A percentile compares a stretch with the other conserved stretches of the same genome.
Evolutionary conservation across 2,329 filamentous ascomycete genomes (phyloP).

Genomic region (Colletotrichum endophyticum): DNA sequence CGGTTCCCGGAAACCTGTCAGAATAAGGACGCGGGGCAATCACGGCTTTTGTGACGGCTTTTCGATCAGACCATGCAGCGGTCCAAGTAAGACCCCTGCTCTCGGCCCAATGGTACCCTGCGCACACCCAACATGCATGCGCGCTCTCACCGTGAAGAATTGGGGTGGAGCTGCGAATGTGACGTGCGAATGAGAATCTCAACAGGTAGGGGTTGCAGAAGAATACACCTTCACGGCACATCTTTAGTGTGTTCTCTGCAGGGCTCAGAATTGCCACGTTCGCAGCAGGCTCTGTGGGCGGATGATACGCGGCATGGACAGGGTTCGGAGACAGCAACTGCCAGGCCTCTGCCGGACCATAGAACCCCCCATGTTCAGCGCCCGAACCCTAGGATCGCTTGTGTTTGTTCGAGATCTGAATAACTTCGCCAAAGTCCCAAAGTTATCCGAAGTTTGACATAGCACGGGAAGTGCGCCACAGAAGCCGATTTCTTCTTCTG

Average conservation of each 20-base stretch:
- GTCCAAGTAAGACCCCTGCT: background rate
- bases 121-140: background rate
- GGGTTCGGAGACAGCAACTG: background rate
- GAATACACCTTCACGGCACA: background rate
- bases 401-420: background rate
- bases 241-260: background rate
- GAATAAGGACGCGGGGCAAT: background rate
- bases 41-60: background rate
- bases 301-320: background rate
- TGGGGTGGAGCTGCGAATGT: background rate
- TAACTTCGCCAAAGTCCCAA: background rate
- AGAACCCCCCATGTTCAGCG: background rate
- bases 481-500: background rate
- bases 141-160: background rate
- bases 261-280: background rate
- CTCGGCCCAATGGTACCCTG: background rate
- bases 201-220: background rate
- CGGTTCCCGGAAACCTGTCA: background rate
- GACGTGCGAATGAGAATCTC: background rate
- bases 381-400: background rate
- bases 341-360: background rate
- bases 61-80: background rate
- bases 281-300: background rate
- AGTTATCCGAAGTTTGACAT: background rate
- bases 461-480: background rate